phyloP scores from a whole-genome alignment of 73 alveolate genomes.

The Tetrahymena thermophila region DNA sequence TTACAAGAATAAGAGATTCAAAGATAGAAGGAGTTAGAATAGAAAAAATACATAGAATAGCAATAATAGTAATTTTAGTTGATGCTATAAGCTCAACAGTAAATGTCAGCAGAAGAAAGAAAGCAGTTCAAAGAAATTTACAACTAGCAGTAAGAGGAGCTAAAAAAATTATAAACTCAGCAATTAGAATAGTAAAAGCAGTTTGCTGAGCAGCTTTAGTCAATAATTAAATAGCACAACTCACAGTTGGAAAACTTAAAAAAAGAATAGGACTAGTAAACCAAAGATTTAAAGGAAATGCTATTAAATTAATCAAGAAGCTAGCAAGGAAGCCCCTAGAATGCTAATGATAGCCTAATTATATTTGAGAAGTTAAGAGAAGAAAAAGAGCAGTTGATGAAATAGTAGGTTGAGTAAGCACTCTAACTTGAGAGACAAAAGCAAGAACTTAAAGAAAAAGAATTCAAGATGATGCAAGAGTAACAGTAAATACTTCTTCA shows the following conservation, averaged over 20 bases:
- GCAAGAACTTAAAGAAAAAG: neutral
- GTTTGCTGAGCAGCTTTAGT: neutral
- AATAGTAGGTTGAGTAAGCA: neutral
- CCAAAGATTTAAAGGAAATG: neutral
- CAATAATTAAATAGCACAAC: neutral
- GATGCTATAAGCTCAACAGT: neutral
- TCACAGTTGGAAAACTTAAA: neutral
- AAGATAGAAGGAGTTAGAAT: neutral
- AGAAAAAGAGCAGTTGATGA: neutral
- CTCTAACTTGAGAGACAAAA: neutral
- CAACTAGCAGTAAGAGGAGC: neutral
- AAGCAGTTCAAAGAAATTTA: neutral
- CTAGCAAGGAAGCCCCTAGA: neutral
- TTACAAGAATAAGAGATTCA: neutral
- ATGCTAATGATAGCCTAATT: neutral
- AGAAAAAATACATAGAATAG: neutral
- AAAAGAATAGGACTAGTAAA: neutral
- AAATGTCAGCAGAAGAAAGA: neutral
- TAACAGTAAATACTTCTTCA: neutral
- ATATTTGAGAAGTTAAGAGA: neutral
- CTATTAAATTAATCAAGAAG: neutral
- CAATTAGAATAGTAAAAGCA: neutral
- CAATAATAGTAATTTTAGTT: neutral
- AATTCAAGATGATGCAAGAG: neutral
- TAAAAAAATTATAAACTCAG: neutral